Percentiles rank a stretch among this genome's conserved stretches.
phyloP scores from a whole-genome alignment of 2,329 filamentous ascomycete genomes.

The Sporothrix variecibatus region DNA sequence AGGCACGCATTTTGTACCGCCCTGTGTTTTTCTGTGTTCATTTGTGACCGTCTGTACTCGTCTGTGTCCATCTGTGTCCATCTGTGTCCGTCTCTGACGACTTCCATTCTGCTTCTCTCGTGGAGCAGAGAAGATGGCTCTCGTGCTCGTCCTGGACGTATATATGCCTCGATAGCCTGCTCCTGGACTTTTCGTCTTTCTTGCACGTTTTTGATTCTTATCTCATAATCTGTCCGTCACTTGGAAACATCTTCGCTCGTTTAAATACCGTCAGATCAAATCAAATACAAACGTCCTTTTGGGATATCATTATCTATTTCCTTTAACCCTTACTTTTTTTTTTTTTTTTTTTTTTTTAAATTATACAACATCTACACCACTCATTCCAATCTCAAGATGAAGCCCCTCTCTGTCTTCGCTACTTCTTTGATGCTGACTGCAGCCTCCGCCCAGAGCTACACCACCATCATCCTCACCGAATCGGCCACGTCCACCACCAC shows the following conservation, averaged over 20 bases:
- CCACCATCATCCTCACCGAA: constrained; percentile 28
- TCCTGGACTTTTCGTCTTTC: background rate
- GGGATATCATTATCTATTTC: background rate
- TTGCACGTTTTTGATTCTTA: background rate
- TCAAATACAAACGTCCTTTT: background rate
- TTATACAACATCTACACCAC: background rate
- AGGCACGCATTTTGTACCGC: background rate
- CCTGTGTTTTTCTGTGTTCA: background rate
- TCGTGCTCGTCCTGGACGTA: background rate
- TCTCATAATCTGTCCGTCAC: background rate
- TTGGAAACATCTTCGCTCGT: background rate
- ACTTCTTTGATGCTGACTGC: background rate
- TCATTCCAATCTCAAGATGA: background rate
- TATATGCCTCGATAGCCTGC: background rate
- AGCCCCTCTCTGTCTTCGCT: background rate
- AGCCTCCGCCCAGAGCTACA: constrained; percentile 24
- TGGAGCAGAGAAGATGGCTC: background rate
- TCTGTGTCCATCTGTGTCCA: background rate
- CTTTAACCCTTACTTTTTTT: background rate
- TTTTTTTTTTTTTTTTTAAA: too few species aligned
- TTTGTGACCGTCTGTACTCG: background rate
- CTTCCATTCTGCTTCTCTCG: constrained; percentile 10
- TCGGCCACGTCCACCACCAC: constrained; percentile 28
- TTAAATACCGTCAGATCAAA: background rate
- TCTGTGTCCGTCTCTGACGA: constrained; percentile 5